Conservation (phyloP, 306 rosid genomes). For the Quercus wislizeni region DNA sequence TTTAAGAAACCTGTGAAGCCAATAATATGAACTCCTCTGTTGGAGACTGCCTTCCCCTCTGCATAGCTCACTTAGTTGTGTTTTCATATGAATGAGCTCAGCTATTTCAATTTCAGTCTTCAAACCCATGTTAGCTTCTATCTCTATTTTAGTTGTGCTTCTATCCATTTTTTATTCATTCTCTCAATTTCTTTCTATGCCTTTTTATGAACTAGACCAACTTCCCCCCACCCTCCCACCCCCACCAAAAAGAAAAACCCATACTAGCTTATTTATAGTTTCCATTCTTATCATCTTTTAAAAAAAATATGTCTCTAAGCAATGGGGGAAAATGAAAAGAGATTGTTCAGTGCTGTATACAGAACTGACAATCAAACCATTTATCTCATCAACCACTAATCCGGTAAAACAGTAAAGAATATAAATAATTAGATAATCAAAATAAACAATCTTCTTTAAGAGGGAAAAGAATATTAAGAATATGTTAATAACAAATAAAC, state of each 20-base stretch:
- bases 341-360: background rate
- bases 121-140: too few relatives aligned
- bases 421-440: background rate
- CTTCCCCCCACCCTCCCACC: too few relatives aligned
- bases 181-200: too few relatives aligned
- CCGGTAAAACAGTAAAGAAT: background rate
- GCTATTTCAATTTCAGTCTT: too few relatives aligned
- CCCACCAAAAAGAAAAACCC: too few relatives aligned
- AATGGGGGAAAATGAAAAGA: background rate
- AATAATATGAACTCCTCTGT: background rate
- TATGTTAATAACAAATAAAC: background rate
- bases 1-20: background rate
- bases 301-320: background rate
- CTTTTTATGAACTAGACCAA: too few relatives aligned
- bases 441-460: background rate
- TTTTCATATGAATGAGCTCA: too few relatives aligned
- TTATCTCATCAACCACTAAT: too few relatives aligned
- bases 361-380: background rate
- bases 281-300: background rate
- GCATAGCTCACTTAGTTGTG: background rate
- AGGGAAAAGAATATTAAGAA: background rate
- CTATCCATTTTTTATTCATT: too few relatives aligned
- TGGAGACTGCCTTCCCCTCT: too few relatives aligned
- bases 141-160: too few relatives aligned
- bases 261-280: too few relatives aligned